A percentile compares a stretch with the other conserved stretches of the same genome.
These are phyloP conservation scores for Aspergillus sp. DNA, from an alignment of 2,329 filamentous ascomycete genomes.

Conservation along the genomic window DNA sequence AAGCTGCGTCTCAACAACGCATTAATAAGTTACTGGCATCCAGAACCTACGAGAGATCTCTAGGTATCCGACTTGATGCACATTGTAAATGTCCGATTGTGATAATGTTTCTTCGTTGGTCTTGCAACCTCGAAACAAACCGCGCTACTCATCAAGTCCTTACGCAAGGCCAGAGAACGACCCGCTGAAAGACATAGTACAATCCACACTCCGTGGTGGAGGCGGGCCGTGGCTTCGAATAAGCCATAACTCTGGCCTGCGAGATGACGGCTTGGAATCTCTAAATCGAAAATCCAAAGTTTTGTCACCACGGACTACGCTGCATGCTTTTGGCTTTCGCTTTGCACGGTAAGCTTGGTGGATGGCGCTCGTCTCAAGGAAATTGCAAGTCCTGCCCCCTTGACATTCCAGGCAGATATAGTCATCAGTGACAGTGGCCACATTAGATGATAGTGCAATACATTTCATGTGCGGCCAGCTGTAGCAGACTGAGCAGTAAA, in stretches of 20 bases:
- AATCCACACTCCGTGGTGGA: conserved; percentile 22
- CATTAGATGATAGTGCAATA: neutral
- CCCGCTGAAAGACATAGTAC: conserved; percentile 22
- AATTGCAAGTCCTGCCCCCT: neutral
- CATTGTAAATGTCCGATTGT: too few relatives aligned
- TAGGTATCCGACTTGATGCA: too few relatives aligned
- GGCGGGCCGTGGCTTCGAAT: conserved; percentile 19
- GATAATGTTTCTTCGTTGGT: too few relatives aligned
- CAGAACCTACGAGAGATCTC: too few relatives aligned
- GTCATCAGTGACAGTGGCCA: neutral
- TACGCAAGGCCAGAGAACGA: conserved; percentile 28
- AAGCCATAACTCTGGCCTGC: conserved; percentile 26
- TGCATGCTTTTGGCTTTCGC: neutral
- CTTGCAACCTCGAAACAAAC: too few relatives aligned
- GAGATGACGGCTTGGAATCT: conserved; percentile 21
- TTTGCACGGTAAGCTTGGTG: neutral
- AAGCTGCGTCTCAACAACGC: too few relatives aligned
- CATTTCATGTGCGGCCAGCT: neutral
- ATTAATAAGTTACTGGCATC: too few relatives aligned
- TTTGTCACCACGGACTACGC: neutral
- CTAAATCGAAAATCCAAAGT: conserved; percentile 20
- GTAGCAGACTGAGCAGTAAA: conserved; percentile 10
- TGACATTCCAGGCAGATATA: neutral
- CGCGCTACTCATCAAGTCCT: conserved; percentile 20
- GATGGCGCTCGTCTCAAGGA: neutral